phyloP scores from a whole-genome alignment of 2,329 filamentous ascomycete genomes.

The Sporothrix phasma region DNA sequence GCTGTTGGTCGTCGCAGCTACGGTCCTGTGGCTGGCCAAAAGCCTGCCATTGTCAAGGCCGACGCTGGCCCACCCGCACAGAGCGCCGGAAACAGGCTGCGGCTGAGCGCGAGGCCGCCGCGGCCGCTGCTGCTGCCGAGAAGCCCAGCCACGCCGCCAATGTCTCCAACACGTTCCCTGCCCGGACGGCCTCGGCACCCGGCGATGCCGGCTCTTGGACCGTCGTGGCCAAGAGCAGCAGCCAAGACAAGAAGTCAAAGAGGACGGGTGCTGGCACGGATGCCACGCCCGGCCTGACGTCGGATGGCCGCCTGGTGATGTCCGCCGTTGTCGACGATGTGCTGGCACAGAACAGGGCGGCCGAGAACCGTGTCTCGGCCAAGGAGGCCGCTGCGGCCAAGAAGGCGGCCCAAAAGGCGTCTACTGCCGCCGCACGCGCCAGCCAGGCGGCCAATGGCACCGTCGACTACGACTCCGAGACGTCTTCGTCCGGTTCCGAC shows the following conservation, averaged over 20 bases:
- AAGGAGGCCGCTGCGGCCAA: background rate
- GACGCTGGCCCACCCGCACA: background rate
- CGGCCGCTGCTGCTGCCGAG: background rate
- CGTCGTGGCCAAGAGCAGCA: background rate
- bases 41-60: background rate
- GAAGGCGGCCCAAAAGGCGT: slow-evolving; percentile 14
- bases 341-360: slow-evolving; percentile 7
- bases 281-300: background rate
- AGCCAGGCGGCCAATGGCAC: slow-evolving; percentile 21
- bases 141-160: background rate
- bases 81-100: background rate
- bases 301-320: slow-evolving; percentile 7
- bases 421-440: slow-evolving; percentile 22
- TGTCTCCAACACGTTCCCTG: background rate
- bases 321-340: slow-evolving; percentile 4
- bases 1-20: slow-evolving; percentile 18
- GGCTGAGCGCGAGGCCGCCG: background rate
- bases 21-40: slow-evolving; percentile 10
- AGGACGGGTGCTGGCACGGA: background rate
- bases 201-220: slow-evolving; percentile 14
- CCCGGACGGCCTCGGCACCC: background rate
- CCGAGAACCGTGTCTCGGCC: background rate
- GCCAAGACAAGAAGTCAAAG: slow-evolving; percentile 5
- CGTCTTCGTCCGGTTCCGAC: slow-evolving; percentile 15
- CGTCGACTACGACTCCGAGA: slow-evolving; percentile 33